phyloP scores from a whole-genome alignment of 768 basidiomycete genomes.

The Termitomyces sp. region DNA sequence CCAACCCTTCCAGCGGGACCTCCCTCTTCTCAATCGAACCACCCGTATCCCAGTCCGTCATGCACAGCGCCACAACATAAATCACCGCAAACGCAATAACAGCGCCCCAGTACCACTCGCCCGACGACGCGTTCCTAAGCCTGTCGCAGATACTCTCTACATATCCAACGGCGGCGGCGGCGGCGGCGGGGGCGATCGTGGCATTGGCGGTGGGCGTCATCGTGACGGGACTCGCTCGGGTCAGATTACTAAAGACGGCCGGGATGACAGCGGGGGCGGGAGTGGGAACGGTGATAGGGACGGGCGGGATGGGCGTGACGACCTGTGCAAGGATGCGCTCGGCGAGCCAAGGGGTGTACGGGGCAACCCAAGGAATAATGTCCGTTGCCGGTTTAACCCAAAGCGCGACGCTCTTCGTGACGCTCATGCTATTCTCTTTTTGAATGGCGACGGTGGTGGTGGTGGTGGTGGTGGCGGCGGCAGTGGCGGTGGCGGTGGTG shows the following conservation, averaged over 20 bases:
- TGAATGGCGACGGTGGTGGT: too few species aligned
- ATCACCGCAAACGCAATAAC: background rate
- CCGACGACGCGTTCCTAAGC: background rate
- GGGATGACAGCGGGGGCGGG: background rate
- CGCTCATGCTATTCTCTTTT: background rate
- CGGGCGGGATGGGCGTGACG: background rate
- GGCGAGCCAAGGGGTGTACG: background rate
- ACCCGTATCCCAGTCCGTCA: background rate
- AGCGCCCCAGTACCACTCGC: background rate
- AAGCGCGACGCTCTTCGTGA: background rate
- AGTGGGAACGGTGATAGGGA: background rate
- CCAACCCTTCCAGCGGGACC: too few species aligned
- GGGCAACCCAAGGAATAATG: background rate
- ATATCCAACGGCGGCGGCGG: background rate
- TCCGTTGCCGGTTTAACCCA: background rate
- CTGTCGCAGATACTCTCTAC: background rate
- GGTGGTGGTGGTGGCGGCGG: too few species aligned
- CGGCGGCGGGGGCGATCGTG: background rate
- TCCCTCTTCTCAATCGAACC: background rate
- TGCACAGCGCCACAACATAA: background rate
- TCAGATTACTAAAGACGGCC: background rate
- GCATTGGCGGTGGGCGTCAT: background rate
- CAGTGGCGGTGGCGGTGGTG: too few species aligned
- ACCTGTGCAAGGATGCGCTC: background rate
- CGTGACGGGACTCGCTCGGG: background rate